Base-by-base conservation (phyloP, 2,329 filamentous ascomycete species). In the Hymenoscyphus scutula region DNA sequence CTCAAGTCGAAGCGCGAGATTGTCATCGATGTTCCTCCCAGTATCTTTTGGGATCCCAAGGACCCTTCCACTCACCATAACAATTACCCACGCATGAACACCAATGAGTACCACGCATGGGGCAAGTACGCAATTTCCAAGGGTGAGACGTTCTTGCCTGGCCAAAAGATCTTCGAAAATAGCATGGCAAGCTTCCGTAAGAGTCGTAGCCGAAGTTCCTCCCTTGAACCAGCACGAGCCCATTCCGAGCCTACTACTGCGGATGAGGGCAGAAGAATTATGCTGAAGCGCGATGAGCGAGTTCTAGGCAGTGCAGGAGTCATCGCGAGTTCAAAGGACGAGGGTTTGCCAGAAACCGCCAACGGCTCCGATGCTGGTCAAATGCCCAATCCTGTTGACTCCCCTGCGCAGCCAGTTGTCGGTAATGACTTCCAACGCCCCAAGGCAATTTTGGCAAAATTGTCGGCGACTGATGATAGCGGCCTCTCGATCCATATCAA, bases 391-490 rank as follows among this genome's bases (percentile, higher is more conserved):
- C n/a, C 6, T 27, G 51, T n/a, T 17, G 13, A 30, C 23, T 19
- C 10, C n/a, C 30, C 32, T 30, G 27, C 54, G 29, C 61, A 64
- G 34, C 63, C 64, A 27, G 57, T 64, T 27, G 65, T 66, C 34
- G 61, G 62, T 10, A 67, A 71, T 32, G 67, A 70, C 41, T 74
- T 72, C 45, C 68, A 71, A 60, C 53, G 63, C 27, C 70, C 77
- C 4, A 80, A 77, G 64, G 76, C 76, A 11, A 75, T 80, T 2
- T 80, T 92, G 1, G 92, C 89, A 7, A 84, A 85, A 60, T 77
- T 97, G 15, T 83, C 84, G 15, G 88, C 88, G 0, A 81, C 87
- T 0, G 70, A 82, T 0, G 85, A 85, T 15, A 97, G 92, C 0
- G 81, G 85, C 63, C 79, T 90, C 6, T 77, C 81, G 25, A 81